Percentiles rank a stretch among this genome's conserved stretches.
Conservation (phyloP, 169 alveolate genomes). For the Cryptosporidium ubiquitum region DNA sequence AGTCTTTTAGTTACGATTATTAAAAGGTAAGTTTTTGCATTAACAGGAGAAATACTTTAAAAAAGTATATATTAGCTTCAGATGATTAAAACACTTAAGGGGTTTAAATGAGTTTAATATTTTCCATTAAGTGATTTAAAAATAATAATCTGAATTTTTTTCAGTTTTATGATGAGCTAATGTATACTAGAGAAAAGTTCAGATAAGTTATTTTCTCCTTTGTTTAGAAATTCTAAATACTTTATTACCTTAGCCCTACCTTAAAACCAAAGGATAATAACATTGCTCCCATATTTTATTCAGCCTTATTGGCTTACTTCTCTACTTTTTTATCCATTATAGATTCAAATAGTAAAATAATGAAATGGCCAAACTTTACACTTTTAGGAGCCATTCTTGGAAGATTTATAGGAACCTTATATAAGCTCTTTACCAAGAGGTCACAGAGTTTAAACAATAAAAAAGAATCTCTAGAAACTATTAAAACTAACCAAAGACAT, state of each 20-base stretch:
- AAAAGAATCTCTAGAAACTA: background rate
- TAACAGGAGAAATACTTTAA: background rate
- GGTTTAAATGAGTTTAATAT: slow-evolving; percentile 60
- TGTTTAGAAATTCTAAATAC: background rate
- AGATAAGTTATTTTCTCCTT: background rate
- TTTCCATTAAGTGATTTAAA: background rate
- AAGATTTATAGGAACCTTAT: slow-evolving; percentile 23
- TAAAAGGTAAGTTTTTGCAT: slow-evolving; percentile 49
- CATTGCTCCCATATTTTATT: slow-evolving; percentile 37
- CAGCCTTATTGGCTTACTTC: slow-evolving; percentile 19
- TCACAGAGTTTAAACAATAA: background rate
- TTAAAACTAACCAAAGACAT: background rate
- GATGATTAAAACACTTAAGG: slow-evolving; percentile 62
- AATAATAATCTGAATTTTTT: background rate
- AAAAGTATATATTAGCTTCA: slow-evolving; percentile 5
- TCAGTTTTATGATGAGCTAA: slow-evolving; percentile 51
- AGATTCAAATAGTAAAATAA: background rate
- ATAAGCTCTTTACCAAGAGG: background rate
- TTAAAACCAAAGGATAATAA: slow-evolving; percentile 20
- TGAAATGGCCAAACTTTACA: slow-evolving; percentile 27
- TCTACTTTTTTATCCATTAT: slow-evolving; percentile 9
- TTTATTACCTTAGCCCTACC: background rate
- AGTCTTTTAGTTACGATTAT: slow-evolving; percentile 5
- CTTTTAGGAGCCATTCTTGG: slow-evolving; percentile 40
- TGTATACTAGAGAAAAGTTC: background rate